A percentile compares a stretch with the other conserved stretches of the same genome.
These are phyloP conservation scores for Pisolithus marmoratus DNA, from an alignment of 768 basidiomycete species.

Conservation along the genomic window DNA sequence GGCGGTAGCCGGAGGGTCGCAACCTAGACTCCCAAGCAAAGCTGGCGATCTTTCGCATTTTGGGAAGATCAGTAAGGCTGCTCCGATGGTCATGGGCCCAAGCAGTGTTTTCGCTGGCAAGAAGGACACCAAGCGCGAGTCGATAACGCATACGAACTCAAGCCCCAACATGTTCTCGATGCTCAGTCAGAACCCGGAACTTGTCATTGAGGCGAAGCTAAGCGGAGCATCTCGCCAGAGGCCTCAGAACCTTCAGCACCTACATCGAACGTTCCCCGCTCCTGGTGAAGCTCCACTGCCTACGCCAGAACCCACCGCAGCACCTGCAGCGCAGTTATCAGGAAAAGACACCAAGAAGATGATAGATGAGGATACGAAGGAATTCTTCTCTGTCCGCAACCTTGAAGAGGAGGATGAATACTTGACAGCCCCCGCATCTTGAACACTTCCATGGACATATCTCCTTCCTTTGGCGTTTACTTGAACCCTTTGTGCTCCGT, in stretches of 20 bases:
- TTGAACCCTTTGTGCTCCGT: no score
- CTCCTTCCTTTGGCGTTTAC: constrained; percentile 11
- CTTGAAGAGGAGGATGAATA: no score
- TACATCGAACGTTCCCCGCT: constrained; percentile 43
- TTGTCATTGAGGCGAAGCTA: constrained; percentile 51
- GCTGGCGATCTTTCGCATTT: constrained; percentile 85
- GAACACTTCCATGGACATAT: no score
- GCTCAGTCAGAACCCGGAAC: constrained; percentile 61
- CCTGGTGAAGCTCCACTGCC: constrained; percentile 41
- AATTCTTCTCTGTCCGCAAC: no score
- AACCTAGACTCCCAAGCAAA: constrained; percentile 58
- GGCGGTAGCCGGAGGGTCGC: constrained; percentile 56
- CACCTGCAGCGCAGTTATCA: constrained; percentile 43
- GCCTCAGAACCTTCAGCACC: constrained; percentile 27
- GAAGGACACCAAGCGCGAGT: constrained; percentile 64
- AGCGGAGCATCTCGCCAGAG: constrained; percentile 46
- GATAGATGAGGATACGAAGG: constrained; percentile 25
- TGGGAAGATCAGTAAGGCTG: constrained; percentile 75
- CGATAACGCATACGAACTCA: constrained; percentile 75
- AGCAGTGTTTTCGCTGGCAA: constrained; percentile 76
- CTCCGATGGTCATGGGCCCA: constrained; percentile 76
- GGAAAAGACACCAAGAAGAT: constrained; percentile 51
- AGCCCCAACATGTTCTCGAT: constrained; percentile 85
- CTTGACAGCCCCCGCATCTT: no score
- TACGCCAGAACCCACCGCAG: constrained; percentile 19